A percentile compares a stretch with the other conserved stretches of the same genome.
Evolutionary conservation across 371 early-diverging fungal genomes (phyloP).

Genomic region (Circinella umbellata): DNA sequence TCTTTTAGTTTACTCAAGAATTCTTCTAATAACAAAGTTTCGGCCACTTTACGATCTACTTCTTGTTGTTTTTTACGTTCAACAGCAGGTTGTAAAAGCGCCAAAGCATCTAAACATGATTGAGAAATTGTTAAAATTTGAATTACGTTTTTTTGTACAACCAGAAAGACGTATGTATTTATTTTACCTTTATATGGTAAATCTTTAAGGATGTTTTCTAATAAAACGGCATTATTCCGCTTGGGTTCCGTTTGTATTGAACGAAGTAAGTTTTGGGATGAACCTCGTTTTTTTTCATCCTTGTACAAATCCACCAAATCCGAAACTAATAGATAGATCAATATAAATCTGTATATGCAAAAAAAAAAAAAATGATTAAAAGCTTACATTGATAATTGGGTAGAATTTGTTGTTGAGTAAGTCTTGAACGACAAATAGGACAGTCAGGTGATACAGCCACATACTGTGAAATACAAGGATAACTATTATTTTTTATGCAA

Average conservation of each 20-base stretch:
- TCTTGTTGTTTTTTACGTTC: conserved; percentile 63
- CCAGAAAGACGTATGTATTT: neutral
- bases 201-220: conserved; percentile 6
- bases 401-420: conserved; percentile 69
- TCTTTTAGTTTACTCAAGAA: conserved; percentile 58
- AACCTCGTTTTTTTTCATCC: conserved; percentile 2
- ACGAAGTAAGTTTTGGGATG: conserved; percentile 2
- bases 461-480: conserved; percentile 75
- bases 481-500: conserved; percentile 37
- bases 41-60: conserved; percentile 49
- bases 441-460: conserved; percentile 64
- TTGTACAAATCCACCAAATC: conserved; percentile 14
- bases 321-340: neutral
- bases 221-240: neutral
- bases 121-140: neutral
- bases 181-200: conserved; percentile 16
- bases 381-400: conserved; percentile 81
- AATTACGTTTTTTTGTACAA: neutral
- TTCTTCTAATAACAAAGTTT: conserved; percentile 58
- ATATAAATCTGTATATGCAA: neutral
- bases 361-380: neutral
- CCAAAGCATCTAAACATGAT: conserved; percentile 50
- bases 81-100: conserved; percentile 55
- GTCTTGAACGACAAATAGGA: conserved; percentile 69
- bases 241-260: conserved; percentile 3